Conservation (phyloP, 2,329 filamentous ascomycete genomes). For the Alternaria hordeiaustralica region DNA sequence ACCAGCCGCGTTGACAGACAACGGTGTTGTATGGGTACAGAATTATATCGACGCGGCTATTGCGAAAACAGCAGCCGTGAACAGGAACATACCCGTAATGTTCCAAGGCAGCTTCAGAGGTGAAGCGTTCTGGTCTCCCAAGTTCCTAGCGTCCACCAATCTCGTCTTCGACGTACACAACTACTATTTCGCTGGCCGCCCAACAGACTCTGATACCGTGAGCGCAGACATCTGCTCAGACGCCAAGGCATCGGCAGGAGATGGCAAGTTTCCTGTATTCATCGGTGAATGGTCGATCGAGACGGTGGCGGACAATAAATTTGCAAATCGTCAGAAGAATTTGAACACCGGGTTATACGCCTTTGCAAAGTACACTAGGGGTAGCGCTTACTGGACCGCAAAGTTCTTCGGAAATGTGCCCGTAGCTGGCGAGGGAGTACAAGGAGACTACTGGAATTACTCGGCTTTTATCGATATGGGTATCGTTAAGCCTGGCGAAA, state of each 20-base stretch:
- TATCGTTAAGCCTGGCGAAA: not conserved
- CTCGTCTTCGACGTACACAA: conserved; percentile 33
- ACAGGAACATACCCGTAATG: conserved; percentile 25
- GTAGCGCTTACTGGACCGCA: not conserved
- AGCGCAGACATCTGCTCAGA: not conserved
- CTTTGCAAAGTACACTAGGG: not conserved
- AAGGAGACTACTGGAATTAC: not conserved
- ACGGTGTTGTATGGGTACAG: conserved; percentile 39
- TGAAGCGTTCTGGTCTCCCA: conserved; percentile 24
- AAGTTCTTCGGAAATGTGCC: not conserved
- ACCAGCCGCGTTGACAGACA: conserved; percentile 36
- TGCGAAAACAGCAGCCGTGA: conserved; percentile 17
- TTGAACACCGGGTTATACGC: not conserved
- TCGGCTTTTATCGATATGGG: not conserved
- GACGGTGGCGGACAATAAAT: not conserved
- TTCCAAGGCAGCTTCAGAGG: conserved; percentile 27
- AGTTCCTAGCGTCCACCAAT: conserved; percentile 17
- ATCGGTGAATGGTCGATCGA: not conserved
- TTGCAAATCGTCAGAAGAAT: not conserved
- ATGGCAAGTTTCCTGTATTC: not conserved
- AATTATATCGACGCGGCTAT: conserved; percentile 40
- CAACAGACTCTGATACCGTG: conserved; percentile 15
- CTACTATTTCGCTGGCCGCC: conserved; percentile 32
- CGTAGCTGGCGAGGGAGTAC: not conserved
- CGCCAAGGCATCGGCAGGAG: not conserved